phyloP scores from a whole-genome alignment of 306 rosid genomes.

The Castanospermum australe region DNA sequence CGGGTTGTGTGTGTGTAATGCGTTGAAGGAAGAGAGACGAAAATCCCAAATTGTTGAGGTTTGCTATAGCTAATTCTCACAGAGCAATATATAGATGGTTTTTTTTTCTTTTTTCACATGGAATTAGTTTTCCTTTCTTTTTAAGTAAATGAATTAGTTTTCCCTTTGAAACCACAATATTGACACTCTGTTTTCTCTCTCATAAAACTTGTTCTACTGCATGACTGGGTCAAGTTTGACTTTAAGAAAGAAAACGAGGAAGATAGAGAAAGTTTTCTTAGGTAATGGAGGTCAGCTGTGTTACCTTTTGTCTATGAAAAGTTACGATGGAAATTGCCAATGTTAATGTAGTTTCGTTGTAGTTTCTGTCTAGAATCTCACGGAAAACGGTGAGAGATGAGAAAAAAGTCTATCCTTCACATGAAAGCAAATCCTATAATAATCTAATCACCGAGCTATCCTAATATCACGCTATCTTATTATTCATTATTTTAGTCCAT shows the following conservation, averaged over 20 bases:
- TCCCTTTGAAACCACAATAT: slow-evolving; percentile 42
- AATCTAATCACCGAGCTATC: neutral
- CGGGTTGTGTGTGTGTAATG: slow-evolving; percentile 34
- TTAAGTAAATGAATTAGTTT: no score
- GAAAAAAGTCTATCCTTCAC: neutral
- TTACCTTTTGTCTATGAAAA: slow-evolving; percentile 28
- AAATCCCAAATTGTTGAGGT: slow-evolving; percentile 27
- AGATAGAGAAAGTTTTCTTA: neutral
- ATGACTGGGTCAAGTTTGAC: slow-evolving; percentile 38
- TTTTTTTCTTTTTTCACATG: slow-evolving; percentile 27
- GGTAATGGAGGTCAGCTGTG: slow-evolving; percentile 40
- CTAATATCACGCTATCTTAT: neutral
- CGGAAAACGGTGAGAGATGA: neutral
- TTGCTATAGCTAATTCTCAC: neutral
- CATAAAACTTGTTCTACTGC: neutral
- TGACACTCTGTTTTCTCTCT: slow-evolving; percentile 19
- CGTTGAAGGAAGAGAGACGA: slow-evolving; percentile 42
- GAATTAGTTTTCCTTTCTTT: slow-evolving; percentile 29
- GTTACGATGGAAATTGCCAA: slow-evolving; percentile 3
- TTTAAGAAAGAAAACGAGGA: slow-evolving; percentile 13
- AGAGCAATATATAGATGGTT: no score
- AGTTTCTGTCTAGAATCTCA: slow-evolving; percentile 3
- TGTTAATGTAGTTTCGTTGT: no score
- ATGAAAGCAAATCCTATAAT: neutral
- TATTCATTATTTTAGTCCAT: neutral